Base-by-base conservation (phyloP, 2,329 filamentous ascomycete genomes). In the Drechslerella coelobrocha region DNA sequence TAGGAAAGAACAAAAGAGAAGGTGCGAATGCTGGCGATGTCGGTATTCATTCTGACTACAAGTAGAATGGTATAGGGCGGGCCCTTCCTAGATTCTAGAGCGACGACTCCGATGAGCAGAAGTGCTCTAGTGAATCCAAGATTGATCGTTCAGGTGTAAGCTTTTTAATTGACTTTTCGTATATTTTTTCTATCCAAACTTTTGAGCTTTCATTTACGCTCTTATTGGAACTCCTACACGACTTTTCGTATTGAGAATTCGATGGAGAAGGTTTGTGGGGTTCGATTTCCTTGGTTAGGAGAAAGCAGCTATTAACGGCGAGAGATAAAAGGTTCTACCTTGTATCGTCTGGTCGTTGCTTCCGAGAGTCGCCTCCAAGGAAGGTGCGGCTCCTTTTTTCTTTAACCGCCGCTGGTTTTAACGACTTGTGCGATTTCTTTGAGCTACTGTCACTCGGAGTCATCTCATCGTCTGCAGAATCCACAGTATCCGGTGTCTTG, bases 381-480 rank as follows among this genome's bases (percentile, higher is more conserved):
- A 71, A 63, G 7, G 45, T 62, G n/a, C 66, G 66, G 31, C 66
- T 71, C 31, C 52, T 61, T n/a, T 71, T 71, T 31, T 71, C 66
- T 23, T 63, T 63, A 7, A 71, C 48, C 7, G 54, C 60, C 21
- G 19, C 45, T 2, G 66, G 53, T 17, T 63, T 71, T 17, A 56
- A 59, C 17, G 65, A 53, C 23, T 54, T 71, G 1, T 63, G 31
- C 7, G 59, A 45, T 41, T 63, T 63, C 39, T 62, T 63, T 2
- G 59, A 59, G 48, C 48, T 71, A 8, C 57, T 59, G 12, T 52
- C 66, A 21, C 59, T 60, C n/a, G n/a, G n/a, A 23, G 59, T 63
- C 66, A 71, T 63, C 41, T 63, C 66, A 21, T 63, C 66, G 21
- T 60, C 59, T 0, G 66, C 66, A 31, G 66, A 63, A 31, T 63